Evolutionary conservation across 108 stramenopile species (phyloP), one percentile per base, ranked within the genome.

Genomic region (Skeletonema tropicum): DNA sequence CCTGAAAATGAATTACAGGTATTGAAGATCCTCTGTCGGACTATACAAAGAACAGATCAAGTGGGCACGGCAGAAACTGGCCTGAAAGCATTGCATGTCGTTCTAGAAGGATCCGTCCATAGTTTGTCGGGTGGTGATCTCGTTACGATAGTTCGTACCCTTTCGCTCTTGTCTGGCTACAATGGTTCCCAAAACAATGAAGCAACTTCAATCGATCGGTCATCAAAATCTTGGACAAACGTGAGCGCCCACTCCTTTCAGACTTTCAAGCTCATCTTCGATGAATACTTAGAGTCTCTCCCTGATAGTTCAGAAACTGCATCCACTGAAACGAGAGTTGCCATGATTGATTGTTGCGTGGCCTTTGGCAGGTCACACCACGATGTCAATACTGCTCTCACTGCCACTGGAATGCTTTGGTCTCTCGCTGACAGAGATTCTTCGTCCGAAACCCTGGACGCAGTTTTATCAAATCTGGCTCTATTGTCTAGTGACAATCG

Each of bases 321-420:
- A 19, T 72, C 86, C 29, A 39, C 66, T 45, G 69, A 60, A 23
- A 73, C 87, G 71, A 82, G 88, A 65, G 74, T 71, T 12, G 70
- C 87, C 29, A 77, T 94, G 14, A 70, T 97, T 14, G 86, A 93
- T 60, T 97, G 97, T 70, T 94, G 93, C 60, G 91, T 85, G 0
- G 80, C 93, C 19, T 97, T 95, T 83, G 95, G 91, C 6, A 88
- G 71, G 9, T 94, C 95, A 31, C 67, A 77, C 42, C 93, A 95
- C 58, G 95, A 96, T 82, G 88, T 97, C 41, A 97, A 97, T 73
- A 94, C 94, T 7, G 89, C 92, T 29, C 87, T 97, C 38, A 96
- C 97, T 10, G 92, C 95, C n/a, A 94, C 91, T 63, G 94, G 94
- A 49, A 85, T 94, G 61, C 73, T 94, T 6, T 94, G 93, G 92